A percentile compares a stretch with the other conserved stretches of the same genome.
Evolutionary conservation across 1,139 yeast genomes (phyloP).

Genomic region (Sugiyamaella pinicola): DNA sequence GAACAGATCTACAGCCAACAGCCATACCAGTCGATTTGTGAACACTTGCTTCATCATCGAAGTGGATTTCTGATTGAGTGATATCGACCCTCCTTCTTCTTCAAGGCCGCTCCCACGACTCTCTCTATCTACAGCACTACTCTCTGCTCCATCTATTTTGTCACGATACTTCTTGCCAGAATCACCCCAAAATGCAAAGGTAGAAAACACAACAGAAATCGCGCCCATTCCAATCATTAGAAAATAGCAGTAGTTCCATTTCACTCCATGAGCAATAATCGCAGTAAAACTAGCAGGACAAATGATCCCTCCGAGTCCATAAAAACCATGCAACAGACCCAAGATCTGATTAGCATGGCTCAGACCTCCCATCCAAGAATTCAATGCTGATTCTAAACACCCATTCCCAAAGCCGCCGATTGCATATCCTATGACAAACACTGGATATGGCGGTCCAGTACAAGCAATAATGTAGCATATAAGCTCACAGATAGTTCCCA

Average conservation of each 20-base stretch:
- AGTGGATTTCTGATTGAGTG: conserved; percentile 2
- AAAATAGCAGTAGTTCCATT: conserved; percentile 59
- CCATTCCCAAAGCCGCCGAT: conserved; percentile 65
- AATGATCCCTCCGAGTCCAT: conserved; percentile 65
- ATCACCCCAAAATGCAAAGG: conserved; percentile 32
- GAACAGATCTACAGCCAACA: conserved; percentile 55
- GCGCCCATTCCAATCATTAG: conserved; percentile 49
- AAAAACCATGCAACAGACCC: conserved; percentile 59
- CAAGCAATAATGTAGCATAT: conserved; percentile 49
- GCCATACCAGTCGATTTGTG: conserved; percentile 62
- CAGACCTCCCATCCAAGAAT: conserved; percentile 56
- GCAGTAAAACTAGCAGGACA: conserved; percentile 62
- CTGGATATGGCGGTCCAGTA: conserved; percentile 45
- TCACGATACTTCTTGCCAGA: conserved; percentile 26
- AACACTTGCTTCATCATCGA: conserved; percentile 35
- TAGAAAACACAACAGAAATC: conserved; percentile 33
- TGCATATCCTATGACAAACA: conserved; percentile 56
- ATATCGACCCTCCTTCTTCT: background rate
- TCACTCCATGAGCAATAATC: conserved; percentile 50
- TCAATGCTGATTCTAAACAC: conserved; percentile 56
- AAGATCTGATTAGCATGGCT: conserved; percentile 53
- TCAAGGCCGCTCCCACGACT: conserved; percentile 6
- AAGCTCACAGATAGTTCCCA: conserved; percentile 46
- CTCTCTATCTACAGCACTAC: conserved; percentile 3
- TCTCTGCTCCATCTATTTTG: conserved; percentile 17